A percentile compares a stretch with the other conserved stretches of the same genome.
Conservation (phyloP, 2,329 filamentous ascomycete species). For the Penicillium sp. region DNA sequence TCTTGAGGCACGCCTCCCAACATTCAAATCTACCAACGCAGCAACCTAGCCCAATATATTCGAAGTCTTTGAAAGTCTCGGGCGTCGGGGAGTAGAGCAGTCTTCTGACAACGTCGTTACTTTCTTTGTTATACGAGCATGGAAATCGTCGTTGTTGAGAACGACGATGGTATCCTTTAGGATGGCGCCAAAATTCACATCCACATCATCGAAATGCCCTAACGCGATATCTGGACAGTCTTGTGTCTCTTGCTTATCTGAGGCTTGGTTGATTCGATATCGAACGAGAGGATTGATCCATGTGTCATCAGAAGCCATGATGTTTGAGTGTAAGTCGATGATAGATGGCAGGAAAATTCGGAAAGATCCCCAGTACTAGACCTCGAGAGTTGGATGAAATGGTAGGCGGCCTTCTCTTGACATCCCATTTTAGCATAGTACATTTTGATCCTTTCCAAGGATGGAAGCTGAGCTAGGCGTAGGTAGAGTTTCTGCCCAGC, state of each 20-base stretch:
- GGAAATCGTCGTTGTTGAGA: background rate
- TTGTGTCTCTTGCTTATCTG: background rate
- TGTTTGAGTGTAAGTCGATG: background rate
- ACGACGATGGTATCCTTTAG: background rate
- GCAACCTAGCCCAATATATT: background rate
- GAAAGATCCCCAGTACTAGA: too few relatives aligned
- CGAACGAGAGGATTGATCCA: background rate
- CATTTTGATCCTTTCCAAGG: too few relatives aligned
- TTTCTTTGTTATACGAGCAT: too few relatives aligned
- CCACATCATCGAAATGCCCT: background rate
- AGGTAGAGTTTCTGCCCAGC: too few relatives aligned
- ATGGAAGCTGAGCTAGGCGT: too few relatives aligned
- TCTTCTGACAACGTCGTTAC: background rate
- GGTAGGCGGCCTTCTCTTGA: too few relatives aligned
- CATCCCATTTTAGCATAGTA: too few relatives aligned
- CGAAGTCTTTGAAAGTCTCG: background rate
- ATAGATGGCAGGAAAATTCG: background rate
- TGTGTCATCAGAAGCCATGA: background rate
- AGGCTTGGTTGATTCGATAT: background rate
- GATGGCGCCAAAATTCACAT: background rate
- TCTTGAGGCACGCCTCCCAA: too few relatives aligned
- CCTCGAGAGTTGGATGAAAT: too few relatives aligned
- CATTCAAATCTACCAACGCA: background rate
- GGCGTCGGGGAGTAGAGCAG: background rate
- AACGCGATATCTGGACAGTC: background rate